Evolutionary conservation across 768 basidiomycete species (phyloP), one percentile per base, ranked within the genome.

Genomic region (Chalciporus chontae): DNA sequence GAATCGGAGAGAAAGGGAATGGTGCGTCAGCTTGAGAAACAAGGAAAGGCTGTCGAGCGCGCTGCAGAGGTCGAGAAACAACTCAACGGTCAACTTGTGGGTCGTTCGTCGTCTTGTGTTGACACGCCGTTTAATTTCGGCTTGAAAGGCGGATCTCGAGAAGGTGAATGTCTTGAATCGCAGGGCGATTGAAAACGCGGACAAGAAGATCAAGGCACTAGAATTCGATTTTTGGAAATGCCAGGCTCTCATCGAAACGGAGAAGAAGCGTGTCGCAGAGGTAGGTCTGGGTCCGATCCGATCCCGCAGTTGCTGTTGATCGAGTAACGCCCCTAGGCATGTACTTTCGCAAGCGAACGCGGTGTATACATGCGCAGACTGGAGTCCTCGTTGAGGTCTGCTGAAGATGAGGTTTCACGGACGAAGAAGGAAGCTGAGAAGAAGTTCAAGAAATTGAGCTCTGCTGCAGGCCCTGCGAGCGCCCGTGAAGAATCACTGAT

Each of bases 1-100:
- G 90, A 93, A 27, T 73, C 73, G 2, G 90, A 93, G 63, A 77
- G 84, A 40, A 90, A 90, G 67, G 79, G 73, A 27, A 68, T 84
- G 29, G 62, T 71, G 15, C 77, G 84, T 43, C 75, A 71, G 26
- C 65, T 78, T 14, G 82, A 85, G 56, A 81, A 81, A 47, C 81
- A 85, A 56, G 69, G 73, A 23, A 79, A 78, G 50, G 77, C 79
- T 6, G 71, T 94, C 11, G 91, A 93, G 50, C 77, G 77, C 31
- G 70, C 86, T 4, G 69, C 73, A 10, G 85, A 86, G 47, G 67
- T 77, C 0, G 86, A 93, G 59, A 81, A 83, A 53, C 75, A 73
- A 38, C 69, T 90, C 5, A 65, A 61, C 3, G 61, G 60, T 7
- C 86, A 87, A 67, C 59, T 87, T 46, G 90, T 91, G 56, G 64